Evolutionary conservation across 176 grass and related monocot genomes (phyloP), one percentile per base, ranked within the genome.

Genomic region (Olyra latifolia): DNA sequence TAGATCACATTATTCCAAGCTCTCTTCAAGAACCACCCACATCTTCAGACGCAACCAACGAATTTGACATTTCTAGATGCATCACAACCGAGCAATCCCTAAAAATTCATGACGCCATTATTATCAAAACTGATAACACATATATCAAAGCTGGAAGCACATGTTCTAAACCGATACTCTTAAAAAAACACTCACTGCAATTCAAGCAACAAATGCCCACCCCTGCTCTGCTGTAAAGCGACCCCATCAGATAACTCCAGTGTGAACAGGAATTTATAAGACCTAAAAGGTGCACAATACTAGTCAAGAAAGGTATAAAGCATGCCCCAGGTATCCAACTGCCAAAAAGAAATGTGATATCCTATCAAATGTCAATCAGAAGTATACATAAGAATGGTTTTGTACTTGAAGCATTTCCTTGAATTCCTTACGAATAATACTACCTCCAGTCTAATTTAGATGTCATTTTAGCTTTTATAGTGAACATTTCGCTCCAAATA

Each of bases 1-100:
- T 77, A n/a, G n/a, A n/a, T n/a, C n/a, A n/a, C 78, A 86, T 82
- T 89, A 82, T 86, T 86, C 50, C 84, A 82, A 86, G 48, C 77
- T 67, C 60, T 82, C 78, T 67, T 72, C 62, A 88, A 43, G 60
- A 79, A 86, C 72, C 64, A 0, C 29, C 49, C 56, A 82, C 41
- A 82, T 72, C 66, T 86, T 81, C 58, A 77, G 66, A 77, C 32
- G 29, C 72, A 76, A 62, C 68, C 64, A 85, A 89, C 27, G 0
- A 89, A 81, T 89, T 50, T 67, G 72, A 60, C 66, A 82, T 78
- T 78, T 78, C 83, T 39, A 52, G 11, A 80, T 19, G 6, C 75
- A 80, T 68, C 69, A 88, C 42, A 48, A 89, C 58, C 42, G 14
- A 72, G 88, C 78, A 67, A 86, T 43, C 82, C 60, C 72, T 89